A percentile compares a stretch with the other conserved stretches of the same genome.
Conservation (phyloP, 805 yeast species). For the Metschnikowia picachoensis region DNA sequence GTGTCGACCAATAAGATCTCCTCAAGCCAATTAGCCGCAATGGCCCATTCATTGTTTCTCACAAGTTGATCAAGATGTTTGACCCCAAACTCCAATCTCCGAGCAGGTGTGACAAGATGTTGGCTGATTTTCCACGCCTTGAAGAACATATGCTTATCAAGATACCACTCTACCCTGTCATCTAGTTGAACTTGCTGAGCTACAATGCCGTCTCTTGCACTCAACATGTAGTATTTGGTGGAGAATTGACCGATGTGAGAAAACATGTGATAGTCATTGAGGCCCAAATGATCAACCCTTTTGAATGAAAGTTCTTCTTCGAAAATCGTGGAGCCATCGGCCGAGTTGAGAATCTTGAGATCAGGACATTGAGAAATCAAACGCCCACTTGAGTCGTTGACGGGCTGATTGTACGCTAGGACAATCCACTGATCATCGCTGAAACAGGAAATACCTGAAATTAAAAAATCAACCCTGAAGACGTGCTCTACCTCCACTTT, state of each 20-base stretch:
- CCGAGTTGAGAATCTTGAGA: constrained; percentile 59
- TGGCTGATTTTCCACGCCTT: constrained; percentile 81
- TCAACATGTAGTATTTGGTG: constrained; percentile 59
- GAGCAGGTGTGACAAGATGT: constrained; percentile 46
- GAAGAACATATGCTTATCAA: constrained; percentile 47
- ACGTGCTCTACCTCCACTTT: constrained; percentile 46
- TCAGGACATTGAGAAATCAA: constrained; percentile 58
- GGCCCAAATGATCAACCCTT: constrained; percentile 51
- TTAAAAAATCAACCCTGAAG: constrained; percentile 47
- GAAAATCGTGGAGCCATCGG: constrained; percentile 66
- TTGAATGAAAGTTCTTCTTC: constrained; percentile 74
- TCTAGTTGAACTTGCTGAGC: constrained; percentile 65
- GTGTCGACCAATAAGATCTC: constrained; percentile 19
- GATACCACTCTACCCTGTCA: constrained; percentile 74
- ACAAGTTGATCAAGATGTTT: constrained; percentile 47
- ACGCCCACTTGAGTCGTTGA: constrained; percentile 17
- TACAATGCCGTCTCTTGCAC: constrained; percentile 77
- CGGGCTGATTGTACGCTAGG: constrained; percentile 47
- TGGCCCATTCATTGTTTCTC: constrained; percentile 47
- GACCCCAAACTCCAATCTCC: constrained; percentile 59
- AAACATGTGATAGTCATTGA: constrained; percentile 76
- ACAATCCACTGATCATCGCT: constrained; percentile 67
- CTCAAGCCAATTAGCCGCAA: constrained; percentile 49
- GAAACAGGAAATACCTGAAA: constrained; percentile 77
- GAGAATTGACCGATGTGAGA: constrained; percentile 41